Conservation (phyloP, 495 filamentous ascomycete genomes). For the Cercophora scortea region DNA sequence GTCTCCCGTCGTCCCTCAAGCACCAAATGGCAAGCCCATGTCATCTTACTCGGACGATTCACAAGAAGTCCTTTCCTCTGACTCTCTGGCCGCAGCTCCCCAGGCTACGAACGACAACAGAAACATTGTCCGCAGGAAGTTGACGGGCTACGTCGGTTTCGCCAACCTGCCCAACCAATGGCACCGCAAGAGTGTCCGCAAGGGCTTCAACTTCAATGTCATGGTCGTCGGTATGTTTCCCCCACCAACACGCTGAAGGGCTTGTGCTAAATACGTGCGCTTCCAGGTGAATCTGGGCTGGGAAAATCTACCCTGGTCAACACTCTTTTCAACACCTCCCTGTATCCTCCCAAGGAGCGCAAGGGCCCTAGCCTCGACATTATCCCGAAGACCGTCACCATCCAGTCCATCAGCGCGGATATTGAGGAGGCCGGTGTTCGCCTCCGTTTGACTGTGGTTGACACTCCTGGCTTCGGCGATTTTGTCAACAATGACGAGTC, state of each 20-base stretch:
- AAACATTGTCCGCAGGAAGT: slow-evolving; percentile 96
- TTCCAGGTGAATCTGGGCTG: slow-evolving; percentile 89
- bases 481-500: slow-evolving; percentile 99
- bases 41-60: slow-evolving; percentile 31
- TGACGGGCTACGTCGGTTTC: slow-evolving; percentile 97
- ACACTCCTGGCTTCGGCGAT: slow-evolving; percentile 96
- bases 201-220: slow-evolving; percentile 99
- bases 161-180: slow-evolving; percentile 99
- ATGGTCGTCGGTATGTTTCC: slow-evolving; percentile 88
- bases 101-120: slow-evolving; percentile 78
- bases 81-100: slow-evolving; percentile 66
- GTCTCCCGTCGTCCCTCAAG: slow-evolving; percentile 19
- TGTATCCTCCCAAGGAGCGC: slow-evolving; percentile 97
- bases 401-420: slow-evolving; percentile 96
- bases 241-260: neutral
- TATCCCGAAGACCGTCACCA: slow-evolving; percentile 97
- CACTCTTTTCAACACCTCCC: slow-evolving; percentile 98
- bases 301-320: slow-evolving; percentile 99
- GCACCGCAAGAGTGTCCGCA: slow-evolving; percentile 99
- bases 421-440: slow-evolving; percentile 99
- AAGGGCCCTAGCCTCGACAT: slow-evolving; percentile 95
- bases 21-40: slow-evolving; percentile 48
- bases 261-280: neutral
- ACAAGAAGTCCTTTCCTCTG: slow-evolving; percentile 63
- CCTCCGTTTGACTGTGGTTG: slow-evolving; percentile 91